Percentiles rank a stretch among this genome's conserved stretches.
Evolutionary conservation across 192 early-diverging fungal species (phyloP).

Genomic region (Gryganskiella cystojenkinii): DNA sequence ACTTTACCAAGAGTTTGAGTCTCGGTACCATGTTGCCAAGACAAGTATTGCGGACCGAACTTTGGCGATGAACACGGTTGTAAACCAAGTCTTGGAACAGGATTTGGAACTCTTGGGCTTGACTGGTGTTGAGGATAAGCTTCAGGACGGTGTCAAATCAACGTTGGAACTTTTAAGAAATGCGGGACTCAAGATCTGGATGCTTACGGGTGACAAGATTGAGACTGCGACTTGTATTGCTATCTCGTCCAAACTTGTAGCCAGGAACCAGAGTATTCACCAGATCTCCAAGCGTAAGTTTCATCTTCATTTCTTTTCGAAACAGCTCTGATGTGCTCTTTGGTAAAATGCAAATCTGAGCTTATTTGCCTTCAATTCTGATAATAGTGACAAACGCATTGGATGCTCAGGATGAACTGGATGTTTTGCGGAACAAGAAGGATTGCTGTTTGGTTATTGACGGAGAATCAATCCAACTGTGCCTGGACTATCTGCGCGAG

Average conservation of each 20-base stretch:
- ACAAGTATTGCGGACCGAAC: slow-evolving; percentile 78
- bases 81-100: slow-evolving; percentile 76
- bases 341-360: not conserved
- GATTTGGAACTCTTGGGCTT: slow-evolving; percentile 92
- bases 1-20: slow-evolving; percentile 71
- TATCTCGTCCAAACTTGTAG: slow-evolving; percentile 89
- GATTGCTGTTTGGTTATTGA: slow-evolving; percentile 92
- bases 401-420: slow-evolving; percentile 76
- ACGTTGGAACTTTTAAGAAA: slow-evolving; percentile 92
- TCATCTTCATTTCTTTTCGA: no score
- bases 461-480: slow-evolving; percentile 87
- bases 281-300: slow-evolving; percentile 75
- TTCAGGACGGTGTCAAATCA: slow-evolving; percentile 92
- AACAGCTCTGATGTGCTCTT: no score
- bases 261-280: slow-evolving; percentile 88
- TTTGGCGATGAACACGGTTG: slow-evolving; percentile 71
- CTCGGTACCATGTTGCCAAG: slow-evolving; percentile 75
- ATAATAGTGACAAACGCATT: slow-evolving; percentile 56
- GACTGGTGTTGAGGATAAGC: slow-evolving; percentile 96
- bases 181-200: slow-evolving; percentile 95
- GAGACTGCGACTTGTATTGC: slow-evolving; percentile 98
- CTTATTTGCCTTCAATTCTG: not conserved
- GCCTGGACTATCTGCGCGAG: slow-evolving; percentile 75
- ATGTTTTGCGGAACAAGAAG: slow-evolving; percentile 71
- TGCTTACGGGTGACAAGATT: slow-evolving; percentile 98